A percentile compares a stretch with the other conserved stretches of the same genome.
Evolutionary conservation across 2,329 filamentous ascomycete genomes (phyloP).

Genomic region (Cordyceps tenuipes): DNA sequence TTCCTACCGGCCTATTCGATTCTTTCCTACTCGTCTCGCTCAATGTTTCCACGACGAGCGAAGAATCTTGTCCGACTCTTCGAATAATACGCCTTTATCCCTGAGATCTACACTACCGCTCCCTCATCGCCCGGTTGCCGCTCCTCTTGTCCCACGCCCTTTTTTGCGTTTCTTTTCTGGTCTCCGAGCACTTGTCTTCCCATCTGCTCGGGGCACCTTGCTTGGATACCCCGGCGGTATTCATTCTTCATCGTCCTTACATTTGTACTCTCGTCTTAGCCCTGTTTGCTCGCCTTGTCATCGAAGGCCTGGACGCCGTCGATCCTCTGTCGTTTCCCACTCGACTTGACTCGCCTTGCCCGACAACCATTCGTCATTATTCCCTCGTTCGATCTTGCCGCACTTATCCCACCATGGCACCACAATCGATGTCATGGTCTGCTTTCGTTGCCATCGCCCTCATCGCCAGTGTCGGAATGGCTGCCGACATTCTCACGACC

Average conservation of each 20-base stretch:
- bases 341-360: not conserved
- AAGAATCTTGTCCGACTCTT: not conserved
- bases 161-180: constrained; percentile 5
- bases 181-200: not conserved
- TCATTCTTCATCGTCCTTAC: constrained; percentile 12
- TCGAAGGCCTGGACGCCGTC: constrained; percentile 11
- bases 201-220: not conserved
- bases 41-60: constrained; percentile 7
- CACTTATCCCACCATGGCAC: constrained; percentile 24
- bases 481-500: constrained; percentile 67
- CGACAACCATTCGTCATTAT: not conserved
- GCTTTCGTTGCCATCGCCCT: constrained; percentile 27
- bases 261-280: constrained; percentile 5
- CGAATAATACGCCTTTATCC: not conserved
- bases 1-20: constrained; percentile 4
- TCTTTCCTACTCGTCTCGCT: not conserved
- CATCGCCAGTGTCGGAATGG: constrained; percentile 44
- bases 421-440: constrained; percentile 21
- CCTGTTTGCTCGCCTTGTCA: not conserved
- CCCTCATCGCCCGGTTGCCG: constrained; percentile 2
- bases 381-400: not conserved
- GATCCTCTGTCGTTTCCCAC: constrained; percentile 4
- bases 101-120: not conserved
- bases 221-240: constrained; percentile 10
- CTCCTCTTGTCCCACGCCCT: constrained; percentile 2